These are phyloP conservation scores for Solanum gandarillasii DNA, from an alignment of 257 asterid genomes.

Conservation along the genomic window DNA sequence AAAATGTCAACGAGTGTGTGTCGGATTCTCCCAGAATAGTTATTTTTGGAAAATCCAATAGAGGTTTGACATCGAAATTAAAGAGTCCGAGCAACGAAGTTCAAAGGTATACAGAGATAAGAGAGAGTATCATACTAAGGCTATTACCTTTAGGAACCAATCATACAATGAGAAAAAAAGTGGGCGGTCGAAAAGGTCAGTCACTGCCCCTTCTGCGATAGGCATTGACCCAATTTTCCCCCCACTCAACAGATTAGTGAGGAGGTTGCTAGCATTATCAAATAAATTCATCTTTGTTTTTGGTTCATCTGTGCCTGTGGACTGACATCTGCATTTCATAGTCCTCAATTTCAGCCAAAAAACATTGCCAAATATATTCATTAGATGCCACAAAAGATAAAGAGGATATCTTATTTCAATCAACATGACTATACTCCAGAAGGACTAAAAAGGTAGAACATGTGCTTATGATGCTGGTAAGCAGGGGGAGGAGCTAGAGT, in stretches of 20 bases:
- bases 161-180: constrained; percentile 81
- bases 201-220: constrained; percentile 87
- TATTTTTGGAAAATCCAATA: background rate
- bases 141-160: constrained; percentile 87
- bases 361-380: background rate
- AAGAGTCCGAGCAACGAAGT: background rate
- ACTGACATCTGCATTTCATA: constrained; percentile 54
- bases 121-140: background rate
- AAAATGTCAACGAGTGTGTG: background rate
- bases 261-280: constrained; percentile 92
- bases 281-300: constrained; percentile 49
- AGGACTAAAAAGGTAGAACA: background rate
- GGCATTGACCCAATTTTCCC: constrained; percentile 79
- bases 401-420: background rate
- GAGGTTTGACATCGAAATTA: background rate
- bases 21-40: background rate
- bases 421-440: background rate
- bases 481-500: background rate
- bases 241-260: constrained; percentile 84
- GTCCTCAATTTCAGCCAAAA: background rate
- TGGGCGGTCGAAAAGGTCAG: constrained; percentile 86
- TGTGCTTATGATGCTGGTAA: background rate
- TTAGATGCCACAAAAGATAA: background rate
- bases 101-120: background rate
- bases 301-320: constrained; percentile 48